A percentile compares a stretch with the other conserved stretches of the same genome.
Conservation (phyloP, 352 stramenopile genomes). For the Aphanomyces astaci region DNA sequence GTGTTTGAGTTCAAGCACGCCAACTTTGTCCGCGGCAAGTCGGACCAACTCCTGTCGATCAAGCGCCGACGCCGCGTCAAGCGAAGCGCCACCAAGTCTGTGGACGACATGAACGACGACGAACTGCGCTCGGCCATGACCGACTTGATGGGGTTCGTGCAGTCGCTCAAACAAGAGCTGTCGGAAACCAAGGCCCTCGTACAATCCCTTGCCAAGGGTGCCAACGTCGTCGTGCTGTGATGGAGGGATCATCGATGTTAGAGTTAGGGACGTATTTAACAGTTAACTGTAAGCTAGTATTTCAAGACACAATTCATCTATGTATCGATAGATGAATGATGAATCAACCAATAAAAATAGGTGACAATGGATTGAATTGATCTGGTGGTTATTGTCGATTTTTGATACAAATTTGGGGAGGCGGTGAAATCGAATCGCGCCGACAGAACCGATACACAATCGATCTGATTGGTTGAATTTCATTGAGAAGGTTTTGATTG, state of each 20-base stretch:
- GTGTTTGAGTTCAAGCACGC: slow-evolving; percentile 19
- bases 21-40: slow-evolving; percentile 23
- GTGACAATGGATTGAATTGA: no score
- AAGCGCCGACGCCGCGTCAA: slow-evolving; percentile 22
- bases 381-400: no score
- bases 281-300: no score
- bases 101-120: slow-evolving; percentile 14
- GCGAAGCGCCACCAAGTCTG: background rate
- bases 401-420: no score
- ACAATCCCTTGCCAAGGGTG: background rate
- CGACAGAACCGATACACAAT: no score
- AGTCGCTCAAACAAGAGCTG: slow-evolving; percentile 17
- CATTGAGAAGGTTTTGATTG: no score
- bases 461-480: no score
- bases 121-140: slow-evolving; percentile 5
- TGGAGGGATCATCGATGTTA: background rate
- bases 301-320: no score
- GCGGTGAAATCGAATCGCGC: no score
- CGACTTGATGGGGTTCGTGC: slow-evolving; percentile 14
- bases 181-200: slow-evolving; percentile 15
- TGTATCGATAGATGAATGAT: no score
- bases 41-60: slow-evolving; percentile 18
- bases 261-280: background rate
- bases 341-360: no score
- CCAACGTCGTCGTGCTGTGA: background rate